Conservation (phyloP, 768 basidiomycete species). For the Nidularia sp. region DNA sequence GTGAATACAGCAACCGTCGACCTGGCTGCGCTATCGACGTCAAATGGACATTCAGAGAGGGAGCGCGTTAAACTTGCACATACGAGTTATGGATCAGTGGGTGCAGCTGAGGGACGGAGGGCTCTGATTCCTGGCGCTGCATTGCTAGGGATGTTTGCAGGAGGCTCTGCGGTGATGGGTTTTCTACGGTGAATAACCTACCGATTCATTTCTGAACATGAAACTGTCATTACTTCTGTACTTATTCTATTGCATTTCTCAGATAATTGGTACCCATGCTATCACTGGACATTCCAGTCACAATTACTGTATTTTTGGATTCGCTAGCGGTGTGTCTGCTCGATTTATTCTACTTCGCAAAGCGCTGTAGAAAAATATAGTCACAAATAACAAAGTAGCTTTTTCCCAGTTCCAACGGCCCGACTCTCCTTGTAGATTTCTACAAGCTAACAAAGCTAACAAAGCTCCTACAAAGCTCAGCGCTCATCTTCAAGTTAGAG, state of each 20-base stretch:
- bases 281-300: background rate
- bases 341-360: background rate
- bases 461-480: too few species aligned
- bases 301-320: background rate
- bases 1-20: slow-evolving; percentile 52
- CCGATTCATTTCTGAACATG: background rate
- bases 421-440: too few species aligned
- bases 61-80: slow-evolving; percentile 25
- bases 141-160: background rate
- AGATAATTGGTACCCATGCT: background rate
- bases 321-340: background rate
- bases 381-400: too few species aligned
- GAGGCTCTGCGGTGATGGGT: background rate
- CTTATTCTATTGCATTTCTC: background rate
- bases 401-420: too few species aligned
- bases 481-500: too few species aligned
- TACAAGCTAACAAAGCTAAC: too few species aligned
- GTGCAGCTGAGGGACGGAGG: background rate
- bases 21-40: slow-evolving; percentile 51
- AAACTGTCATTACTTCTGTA: background rate
- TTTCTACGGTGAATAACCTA: background rate
- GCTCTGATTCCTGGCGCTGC: background rate
- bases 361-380: too few species aligned
- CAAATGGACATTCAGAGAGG: slow-evolving; percentile 47
- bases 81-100: slow-evolving; percentile 14